A percentile compares a stretch with the other conserved stretches of the same genome.
These are phyloP conservation scores for Barnettozyma salicaria DNA, from an alignment of 805 yeast genomes.

Conservation along the genomic window DNA sequence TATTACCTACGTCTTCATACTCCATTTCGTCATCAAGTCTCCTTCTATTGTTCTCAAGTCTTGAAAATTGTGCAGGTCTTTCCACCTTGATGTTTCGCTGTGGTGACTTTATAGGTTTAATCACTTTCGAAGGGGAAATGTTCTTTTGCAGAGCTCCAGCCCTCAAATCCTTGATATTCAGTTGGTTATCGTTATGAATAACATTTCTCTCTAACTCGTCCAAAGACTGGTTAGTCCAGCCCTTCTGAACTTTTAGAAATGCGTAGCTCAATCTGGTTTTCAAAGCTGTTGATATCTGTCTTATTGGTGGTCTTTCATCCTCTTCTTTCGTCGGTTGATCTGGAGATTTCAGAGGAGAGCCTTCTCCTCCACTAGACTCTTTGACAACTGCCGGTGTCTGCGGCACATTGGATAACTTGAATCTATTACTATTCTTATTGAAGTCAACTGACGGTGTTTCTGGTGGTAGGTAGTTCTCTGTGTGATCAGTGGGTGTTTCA, in stretches of 20 bases:
- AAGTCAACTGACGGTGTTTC: slow-evolving; percentile 19
- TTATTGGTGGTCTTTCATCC: slow-evolving; percentile 31
- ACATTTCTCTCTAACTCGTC: slow-evolving; percentile 25
- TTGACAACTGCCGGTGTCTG: slow-evolving; percentile 17
- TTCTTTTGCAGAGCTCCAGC: slow-evolving; percentile 4
- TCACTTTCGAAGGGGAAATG: slow-evolving; percentile 5
- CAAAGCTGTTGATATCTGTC: slow-evolving; percentile 35
- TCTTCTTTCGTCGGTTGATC: slow-evolving; percentile 19
- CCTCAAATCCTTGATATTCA: no score
- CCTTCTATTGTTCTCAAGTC: slow-evolving; percentile 11
- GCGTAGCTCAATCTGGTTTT: slow-evolving; percentile 38
- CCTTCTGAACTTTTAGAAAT: slow-evolving; percentile 32
- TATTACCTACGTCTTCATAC: slow-evolving; percentile 3
- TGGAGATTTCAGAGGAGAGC: slow-evolving; percentile 26
- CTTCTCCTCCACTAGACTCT: slow-evolving; percentile 1
- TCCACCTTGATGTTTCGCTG: slow-evolving; percentile 7
- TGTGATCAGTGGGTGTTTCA: slow-evolving; percentile 19
- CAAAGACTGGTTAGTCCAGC: slow-evolving; percentile 26
- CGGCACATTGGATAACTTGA: slow-evolving; percentile 22
- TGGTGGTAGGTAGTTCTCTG: slow-evolving; percentile 15
- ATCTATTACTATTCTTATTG: not conserved
- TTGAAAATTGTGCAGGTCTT: slow-evolving; percentile 2
- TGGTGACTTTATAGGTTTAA: slow-evolving; percentile 8
- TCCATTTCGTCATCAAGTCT: slow-evolving; percentile 1
- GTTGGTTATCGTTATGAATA: slow-evolving; percentile 4